Conservation (phyloP, 768 basidiomycete species). For the Phylloporus arenicola region DNA sequence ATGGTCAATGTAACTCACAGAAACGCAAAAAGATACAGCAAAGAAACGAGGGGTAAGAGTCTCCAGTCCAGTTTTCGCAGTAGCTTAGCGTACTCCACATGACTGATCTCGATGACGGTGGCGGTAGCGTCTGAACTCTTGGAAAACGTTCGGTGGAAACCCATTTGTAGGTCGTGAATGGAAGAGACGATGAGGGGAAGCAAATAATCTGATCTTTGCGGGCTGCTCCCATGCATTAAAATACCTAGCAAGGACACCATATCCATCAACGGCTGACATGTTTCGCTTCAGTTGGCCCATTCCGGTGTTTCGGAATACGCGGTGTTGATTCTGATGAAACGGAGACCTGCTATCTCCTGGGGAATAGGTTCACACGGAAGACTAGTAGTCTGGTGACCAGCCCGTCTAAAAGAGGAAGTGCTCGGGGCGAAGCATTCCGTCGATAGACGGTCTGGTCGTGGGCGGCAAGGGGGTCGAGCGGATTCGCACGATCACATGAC, state of each 20-base stretch:
- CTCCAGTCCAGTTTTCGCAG: slow-evolving; percentile 3
- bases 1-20: neutral
- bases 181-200: neutral
- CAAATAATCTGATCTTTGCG: too few relatives aligned
- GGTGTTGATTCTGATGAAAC: neutral
- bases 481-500: too few relatives aligned
- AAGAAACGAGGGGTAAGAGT: neutral
- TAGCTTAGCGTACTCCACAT: neutral
- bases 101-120: neutral
- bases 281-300: neutral
- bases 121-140: neutral
- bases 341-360: neutral
- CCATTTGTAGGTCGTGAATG: neutral
- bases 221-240: neutral
- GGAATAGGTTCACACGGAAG: neutral
- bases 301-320: neutral
- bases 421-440: too few relatives aligned
- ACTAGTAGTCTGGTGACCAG: too few relatives aligned
- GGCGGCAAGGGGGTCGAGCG: too few relatives aligned
- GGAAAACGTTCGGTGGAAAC: neutral
- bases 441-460: too few relatives aligned
- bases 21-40: neutral
- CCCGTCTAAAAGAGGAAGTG: too few relatives aligned
- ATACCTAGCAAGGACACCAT: neutral
- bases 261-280: neutral